Percentiles rank a stretch among this genome's conserved stretches.
Conservation (phyloP, 106 monocot genomes). For the Dendrobium nobile region DNA sequence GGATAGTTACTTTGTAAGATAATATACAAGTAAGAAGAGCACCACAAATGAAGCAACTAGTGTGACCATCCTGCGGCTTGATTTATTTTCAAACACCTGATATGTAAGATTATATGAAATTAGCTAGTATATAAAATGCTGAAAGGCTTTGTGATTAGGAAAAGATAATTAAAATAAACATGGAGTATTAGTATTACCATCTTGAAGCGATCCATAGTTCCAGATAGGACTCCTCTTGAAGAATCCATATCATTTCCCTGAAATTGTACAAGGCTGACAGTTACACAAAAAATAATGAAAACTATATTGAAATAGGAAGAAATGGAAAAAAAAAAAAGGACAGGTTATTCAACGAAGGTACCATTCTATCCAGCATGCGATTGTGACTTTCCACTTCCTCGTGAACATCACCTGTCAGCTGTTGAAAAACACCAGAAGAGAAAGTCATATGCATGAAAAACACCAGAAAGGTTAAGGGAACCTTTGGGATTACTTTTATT, state of each 20-base stretch:
- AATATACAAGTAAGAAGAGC: conserved; percentile 85
- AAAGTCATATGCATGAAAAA: background rate
- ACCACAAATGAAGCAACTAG: conserved; percentile 78
- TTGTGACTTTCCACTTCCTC: conserved; percentile 91
- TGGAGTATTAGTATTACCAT: conserved; percentile 38
- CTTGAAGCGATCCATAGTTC: conserved; percentile 88
- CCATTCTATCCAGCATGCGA: conserved; percentile 77
- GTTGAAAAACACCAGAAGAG: too few species aligned
- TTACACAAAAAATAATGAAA: background rate
- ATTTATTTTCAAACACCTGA: conserved; percentile 91
- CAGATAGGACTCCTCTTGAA: conserved; percentile 81
- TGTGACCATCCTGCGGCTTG: conserved; percentile 78
- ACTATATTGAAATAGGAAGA: background rate
- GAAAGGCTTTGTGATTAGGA: background rate
- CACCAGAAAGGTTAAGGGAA: background rate
- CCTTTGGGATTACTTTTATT: too few species aligned
- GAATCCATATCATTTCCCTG: conserved; percentile 96
- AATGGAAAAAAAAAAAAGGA: background rate
- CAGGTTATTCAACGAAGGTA: conserved; percentile 3
- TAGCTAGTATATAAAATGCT: background rate
- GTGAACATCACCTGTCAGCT: conserved; percentile 95
- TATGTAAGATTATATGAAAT: conserved; percentile 9
- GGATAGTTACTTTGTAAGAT: conserved; percentile 57
- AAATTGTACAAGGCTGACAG: background rate
- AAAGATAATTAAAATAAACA: background rate